Base-by-base conservation (phyloP, 2,329 filamentous ascomycete genomes). In the Aspergillus eucalypticola region DNA sequence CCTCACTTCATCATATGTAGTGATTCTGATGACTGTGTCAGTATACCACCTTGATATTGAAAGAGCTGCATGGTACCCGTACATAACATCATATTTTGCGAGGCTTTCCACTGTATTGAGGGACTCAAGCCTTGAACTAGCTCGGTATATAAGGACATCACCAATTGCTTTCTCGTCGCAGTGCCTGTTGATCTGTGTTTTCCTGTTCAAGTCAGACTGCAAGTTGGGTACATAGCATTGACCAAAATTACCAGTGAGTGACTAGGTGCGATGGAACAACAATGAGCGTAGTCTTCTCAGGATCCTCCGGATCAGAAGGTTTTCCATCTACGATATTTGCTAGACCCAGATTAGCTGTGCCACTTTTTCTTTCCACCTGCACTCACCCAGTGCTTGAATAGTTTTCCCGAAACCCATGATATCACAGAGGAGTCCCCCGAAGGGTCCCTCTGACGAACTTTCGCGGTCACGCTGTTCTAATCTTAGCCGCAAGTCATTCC, bases 351-450 rank as follows among this genome's bases (percentile, higher is more conserved):
- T 60, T 32, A 61, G 51, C 39, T 11, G 35, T 17, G 3, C 5
- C 8, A 15, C 13, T 46, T 50, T 39, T 2, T 8, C 15, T 27
- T 10, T 27, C 10, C 5, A 17, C 15, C 2, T 3, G 7, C 21
- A 56, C 35, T 39, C 66, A 75, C 71, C 69, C 42, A 78, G 67
- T 41, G 72, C 69, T 56, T 74, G 72, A 2, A 77, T 68, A 0
- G 75, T 77, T 60, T 79, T 79, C 1, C 77, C 77, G 27, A 78
- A 73, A 0, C 77, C 77, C 77, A 79, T 79, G 8, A 72, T 69
- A 54, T 79, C 77, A 29, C 73, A 76, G 1, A 77, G 67, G 17
- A 79, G 66, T 0, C 77, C 77, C 5, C 77, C 77, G 15, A 54
- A 60, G 1, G 76, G 73, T 23, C 55, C 39, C 7, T 59, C n/a